Conservation (phyloP, 495 filamentous ascomycete genomes). For the Pseudevernia furfuracea region DNA sequence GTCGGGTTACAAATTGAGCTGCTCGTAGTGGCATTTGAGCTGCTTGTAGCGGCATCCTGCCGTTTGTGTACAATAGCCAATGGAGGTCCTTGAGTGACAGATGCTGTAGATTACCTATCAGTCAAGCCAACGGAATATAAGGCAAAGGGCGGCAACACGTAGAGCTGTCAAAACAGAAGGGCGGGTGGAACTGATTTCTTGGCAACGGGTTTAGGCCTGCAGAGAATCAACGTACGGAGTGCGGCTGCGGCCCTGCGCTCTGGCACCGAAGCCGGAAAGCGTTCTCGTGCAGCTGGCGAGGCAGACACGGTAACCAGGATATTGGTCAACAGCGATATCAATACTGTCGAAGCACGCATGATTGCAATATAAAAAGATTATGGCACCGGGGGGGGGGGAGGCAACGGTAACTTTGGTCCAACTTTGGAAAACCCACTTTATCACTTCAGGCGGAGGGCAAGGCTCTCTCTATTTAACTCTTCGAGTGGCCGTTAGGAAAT, state of each 20-base stretch:
- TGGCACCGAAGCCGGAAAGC: neutral
- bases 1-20: neutral
- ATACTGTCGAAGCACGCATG: neutral
- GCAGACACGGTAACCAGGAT: neutral
- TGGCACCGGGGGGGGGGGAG: too few relatives aligned
- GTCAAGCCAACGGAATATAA: neutral
- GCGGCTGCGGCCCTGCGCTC: neutral
- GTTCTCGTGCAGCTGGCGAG: neutral
- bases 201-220: neutral
- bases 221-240: neutral
- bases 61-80: neutral
- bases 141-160: neutral
- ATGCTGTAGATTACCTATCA: neutral
- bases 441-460: neutral
- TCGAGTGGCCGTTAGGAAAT: neutral
- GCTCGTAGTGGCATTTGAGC: too few relatives aligned
- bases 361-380: neutral
- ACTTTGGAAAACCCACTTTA: neutral
- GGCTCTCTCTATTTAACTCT: neutral
- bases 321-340: neutral
- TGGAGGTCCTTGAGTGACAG: neutral
- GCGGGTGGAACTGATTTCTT: neutral
- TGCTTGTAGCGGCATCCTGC: neutral
- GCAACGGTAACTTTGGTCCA: neutral
- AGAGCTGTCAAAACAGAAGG: neutral